These are phyloP conservation scores for Dactylella cylindrospora DNA, from an alignment of 2,329 filamentous ascomycete genomes.

Conservation along the genomic window DNA sequence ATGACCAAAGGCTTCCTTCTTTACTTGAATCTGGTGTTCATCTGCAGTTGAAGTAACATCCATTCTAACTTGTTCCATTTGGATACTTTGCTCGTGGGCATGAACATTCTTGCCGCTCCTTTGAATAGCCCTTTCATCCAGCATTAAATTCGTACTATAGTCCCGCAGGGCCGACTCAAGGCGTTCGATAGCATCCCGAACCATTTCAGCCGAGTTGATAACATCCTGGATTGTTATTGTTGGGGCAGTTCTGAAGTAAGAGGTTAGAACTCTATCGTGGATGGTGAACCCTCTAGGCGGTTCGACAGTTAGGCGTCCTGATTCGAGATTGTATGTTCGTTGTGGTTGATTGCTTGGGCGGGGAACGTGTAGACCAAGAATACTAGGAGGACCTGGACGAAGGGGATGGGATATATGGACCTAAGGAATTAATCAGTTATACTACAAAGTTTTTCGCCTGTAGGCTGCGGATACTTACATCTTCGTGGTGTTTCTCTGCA, in stretches of 20 bases:
- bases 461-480: no score
- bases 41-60: no score
- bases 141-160: conserved; percentile 16
- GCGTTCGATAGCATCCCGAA: conserved; percentile 20
- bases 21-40: no score
- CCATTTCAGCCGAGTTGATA: conserved; percentile 16
- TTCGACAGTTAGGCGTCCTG: conserved; percentile 6
- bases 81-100: no score
- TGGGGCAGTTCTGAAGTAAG: conserved; percentile 6
- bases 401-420: conserved; percentile 13
- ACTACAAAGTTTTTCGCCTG: no score
- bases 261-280: conserved; percentile 4
- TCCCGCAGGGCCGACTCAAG: conserved; percentile 19
- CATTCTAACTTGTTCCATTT: no score
- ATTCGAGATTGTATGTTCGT: conserved; percentile 10
- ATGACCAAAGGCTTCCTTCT: background rate
- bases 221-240: conserved; percentile 6
- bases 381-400: background rate
- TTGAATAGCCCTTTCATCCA: conserved; percentile 18
- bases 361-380: background rate
- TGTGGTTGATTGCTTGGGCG: background rate
- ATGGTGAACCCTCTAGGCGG: conserved; percentile 3
- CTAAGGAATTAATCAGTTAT: no score
- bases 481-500: no score
- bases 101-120: background rate